Base-by-base conservation (phyloP, 2,329 filamentous ascomycete species). In the Cytospora leucostoma region DNA sequence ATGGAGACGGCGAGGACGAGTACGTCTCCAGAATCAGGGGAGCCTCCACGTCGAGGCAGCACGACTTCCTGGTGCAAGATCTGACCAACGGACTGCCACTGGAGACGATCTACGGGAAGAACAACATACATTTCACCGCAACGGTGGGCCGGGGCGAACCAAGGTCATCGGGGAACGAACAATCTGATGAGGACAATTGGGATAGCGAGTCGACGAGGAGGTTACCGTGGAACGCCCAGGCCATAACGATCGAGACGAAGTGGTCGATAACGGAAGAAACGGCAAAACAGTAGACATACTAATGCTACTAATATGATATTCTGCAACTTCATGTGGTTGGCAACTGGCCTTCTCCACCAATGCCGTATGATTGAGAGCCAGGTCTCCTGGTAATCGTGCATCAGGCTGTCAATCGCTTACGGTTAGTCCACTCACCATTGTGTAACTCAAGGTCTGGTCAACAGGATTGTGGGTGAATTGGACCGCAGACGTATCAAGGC, bases 91-190 rank as follows among this genome's bases (percentile, higher is more conserved):
- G 63, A 4, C 21, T 65, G 1, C 59, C 63, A 12, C 59, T 65
- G 11, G 63, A 65, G 59, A 65, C 63, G 12, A 65, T 65, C 12
- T 65, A 65, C 44, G 63, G 63, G 27, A 53, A 59, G 50, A 55
- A 59, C 27, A 12, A 59, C 55, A 56, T 65, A 5, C 63, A 62
- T 40, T 62, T 62, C 33, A 62, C 63, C 5, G 53, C 59, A 17
- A 60, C 50, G 7, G 56, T 65, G 27, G 63, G 63, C 12, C 13
- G 52, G 40, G 63, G 63, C n/a, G 55, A 55, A 19, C 38, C 47
- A 33, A 27, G 59, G 38, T 8, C 32, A 19, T 33, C 53, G 35
- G 32, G 15, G 17, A 47, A 27, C 27, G 49, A 62, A 2, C 49
- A 49, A 15, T 65, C 35, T 19, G 44, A 62, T 38, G 63, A 56